phyloP scores from a whole-genome alignment of 805 yeast species.

The Saturnispora halmiae region DNA sequence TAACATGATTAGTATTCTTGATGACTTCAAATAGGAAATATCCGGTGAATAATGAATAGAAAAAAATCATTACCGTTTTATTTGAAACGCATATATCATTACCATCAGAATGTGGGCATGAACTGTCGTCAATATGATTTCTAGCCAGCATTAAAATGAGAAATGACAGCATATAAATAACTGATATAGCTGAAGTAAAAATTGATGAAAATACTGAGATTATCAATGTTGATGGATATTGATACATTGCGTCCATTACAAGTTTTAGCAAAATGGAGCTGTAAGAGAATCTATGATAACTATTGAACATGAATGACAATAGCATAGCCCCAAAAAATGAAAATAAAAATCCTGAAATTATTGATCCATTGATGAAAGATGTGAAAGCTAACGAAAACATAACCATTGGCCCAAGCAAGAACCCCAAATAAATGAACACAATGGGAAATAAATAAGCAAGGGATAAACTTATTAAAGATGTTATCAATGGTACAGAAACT shows the following conservation, averaged over 20 bases:
- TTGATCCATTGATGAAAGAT: constrained; percentile 17
- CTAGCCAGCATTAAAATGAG: constrained; percentile 36
- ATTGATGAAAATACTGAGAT: constrained; percentile 36
- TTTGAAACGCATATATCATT: constrained; percentile 26
- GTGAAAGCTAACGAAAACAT: constrained; percentile 20
- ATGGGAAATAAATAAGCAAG: constrained; percentile 24
- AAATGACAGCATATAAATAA: constrained; percentile 58
- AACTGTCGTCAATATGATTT: constrained; percentile 41
- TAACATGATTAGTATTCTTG: constrained; percentile 69
- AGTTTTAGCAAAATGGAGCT: constrained; percentile 24
- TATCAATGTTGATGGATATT: constrained; percentile 59
- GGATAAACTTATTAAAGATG: constrained; percentile 17
- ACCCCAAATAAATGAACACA: constrained; percentile 24
- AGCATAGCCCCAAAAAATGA: constrained; percentile 18
- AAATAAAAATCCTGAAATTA: constrained; percentile 15
- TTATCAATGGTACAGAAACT: constrained; percentile 17
- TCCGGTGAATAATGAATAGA: constrained; percentile 74
- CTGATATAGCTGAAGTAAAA: constrained; percentile 43
- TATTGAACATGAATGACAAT: constrained; percentile 20
- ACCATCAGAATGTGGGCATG: constrained; percentile 29
- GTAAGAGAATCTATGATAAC: constrained; percentile 23
- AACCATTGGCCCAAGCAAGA: constrained; percentile 22
- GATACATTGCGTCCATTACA: constrained; percentile 68
- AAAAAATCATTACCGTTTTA: constrained; percentile 25
- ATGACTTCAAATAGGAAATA: constrained; percentile 76